phyloP scores from a whole-genome alignment of 257 asterid genomes.

The Solanum arcanum region DNA sequence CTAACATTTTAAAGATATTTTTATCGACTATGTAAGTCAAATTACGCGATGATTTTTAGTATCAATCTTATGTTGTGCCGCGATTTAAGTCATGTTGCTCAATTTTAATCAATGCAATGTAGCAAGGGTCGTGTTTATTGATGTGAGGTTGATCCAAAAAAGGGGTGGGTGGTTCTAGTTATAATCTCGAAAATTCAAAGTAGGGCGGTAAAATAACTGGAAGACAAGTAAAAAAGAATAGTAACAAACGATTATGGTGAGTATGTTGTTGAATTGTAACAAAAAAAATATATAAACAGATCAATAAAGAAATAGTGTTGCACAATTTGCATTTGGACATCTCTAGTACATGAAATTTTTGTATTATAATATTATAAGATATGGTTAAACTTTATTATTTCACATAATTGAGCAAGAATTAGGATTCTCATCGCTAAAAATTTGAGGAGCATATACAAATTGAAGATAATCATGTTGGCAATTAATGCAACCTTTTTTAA shows the following conservation, averaged over 20 bases:
- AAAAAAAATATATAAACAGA: neutral
- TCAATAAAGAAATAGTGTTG: neutral
- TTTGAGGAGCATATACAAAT: conserved; percentile 36
- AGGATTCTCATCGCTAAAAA: conserved; percentile 77
- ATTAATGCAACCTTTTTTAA: neutral
- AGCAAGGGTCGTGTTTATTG: neutral
- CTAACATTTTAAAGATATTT: too few species aligned
- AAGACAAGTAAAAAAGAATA: too few species aligned
- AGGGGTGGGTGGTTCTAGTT: neutral
- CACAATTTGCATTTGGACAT: neutral
- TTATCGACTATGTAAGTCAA: neutral
- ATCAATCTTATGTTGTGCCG: neutral
- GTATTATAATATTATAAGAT: neutral
- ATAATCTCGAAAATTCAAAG: neutral
- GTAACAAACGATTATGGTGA: neutral
- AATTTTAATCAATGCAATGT: neutral
- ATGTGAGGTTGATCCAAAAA: neutral
- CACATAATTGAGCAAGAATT: conserved; percentile 50
- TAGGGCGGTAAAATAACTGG: neutral
- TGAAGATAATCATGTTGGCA: neutral
- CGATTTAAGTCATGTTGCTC: neutral
- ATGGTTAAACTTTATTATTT: neutral
- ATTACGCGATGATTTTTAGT: neutral
- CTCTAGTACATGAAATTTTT: neutral
- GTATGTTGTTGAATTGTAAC: neutral